Conservation (phyloP, 192 early-diverging fungal genomes). For the Geosiphon pyriformis region DNA sequence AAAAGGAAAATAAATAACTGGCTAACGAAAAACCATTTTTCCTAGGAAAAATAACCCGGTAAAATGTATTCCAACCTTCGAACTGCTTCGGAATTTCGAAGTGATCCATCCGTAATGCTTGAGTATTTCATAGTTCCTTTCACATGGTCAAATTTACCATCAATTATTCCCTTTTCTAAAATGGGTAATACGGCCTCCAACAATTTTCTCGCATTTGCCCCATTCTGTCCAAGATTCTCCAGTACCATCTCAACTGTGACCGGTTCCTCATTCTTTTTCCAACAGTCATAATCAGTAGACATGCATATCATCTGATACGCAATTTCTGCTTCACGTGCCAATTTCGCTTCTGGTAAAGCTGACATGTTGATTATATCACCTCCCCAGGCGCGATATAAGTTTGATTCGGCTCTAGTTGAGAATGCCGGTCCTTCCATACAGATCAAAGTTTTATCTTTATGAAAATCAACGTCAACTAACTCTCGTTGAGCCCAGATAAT, state of each 20-base stretch:
- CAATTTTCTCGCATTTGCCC: slow-evolving; percentile 74
- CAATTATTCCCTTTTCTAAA: slow-evolving; percentile 55
- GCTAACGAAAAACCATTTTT: no score
- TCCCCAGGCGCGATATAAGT: slow-evolving; percentile 93
- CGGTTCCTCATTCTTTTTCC: slow-evolving; percentile 70
- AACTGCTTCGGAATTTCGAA: slow-evolving; percentile 63
- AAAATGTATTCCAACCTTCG: slow-evolving; percentile 79
- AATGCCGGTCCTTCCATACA: slow-evolving; percentile 99
- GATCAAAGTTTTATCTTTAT: slow-evolving; percentile 78
- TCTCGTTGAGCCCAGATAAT: slow-evolving; percentile 59
- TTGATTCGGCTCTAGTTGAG: slow-evolving; percentile 94
- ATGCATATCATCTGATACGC: slow-evolving; percentile 99
- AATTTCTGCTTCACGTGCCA: slow-evolving; percentile 97
- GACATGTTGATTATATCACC: slow-evolving; percentile 98
- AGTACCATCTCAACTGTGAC: slow-evolving; percentile 86
- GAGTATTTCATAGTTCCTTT: slow-evolving; percentile 80
- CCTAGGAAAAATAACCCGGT: slow-evolving; percentile 74
- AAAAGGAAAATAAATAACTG: no score
- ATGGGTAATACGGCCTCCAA: slow-evolving; percentile 73
- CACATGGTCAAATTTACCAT: slow-evolving; percentile 53
- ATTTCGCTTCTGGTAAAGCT: slow-evolving; percentile 91
- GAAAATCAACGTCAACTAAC: slow-evolving; percentile 53
- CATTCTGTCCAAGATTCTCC: slow-evolving; percentile 82
- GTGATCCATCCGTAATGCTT: slow-evolving; percentile 75
- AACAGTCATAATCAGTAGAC: slow-evolving; percentile 98